phyloP scores from a whole-genome alignment of 2,329 filamentous ascomycete species.

The Pseudogymnoascus sp. region DNA sequence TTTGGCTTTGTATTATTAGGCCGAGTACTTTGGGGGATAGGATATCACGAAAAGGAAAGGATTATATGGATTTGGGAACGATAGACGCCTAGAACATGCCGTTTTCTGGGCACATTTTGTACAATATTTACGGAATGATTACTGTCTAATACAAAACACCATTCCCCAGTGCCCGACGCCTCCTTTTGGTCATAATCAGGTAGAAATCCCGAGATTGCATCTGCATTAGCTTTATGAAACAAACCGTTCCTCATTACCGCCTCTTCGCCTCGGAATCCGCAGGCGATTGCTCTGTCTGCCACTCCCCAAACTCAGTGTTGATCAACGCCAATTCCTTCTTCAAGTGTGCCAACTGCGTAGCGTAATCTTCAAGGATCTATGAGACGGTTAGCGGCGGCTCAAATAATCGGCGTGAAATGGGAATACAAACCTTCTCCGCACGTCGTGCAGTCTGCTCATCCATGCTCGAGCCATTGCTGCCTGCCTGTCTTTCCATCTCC shows the following conservation, averaged over 20 bases:
- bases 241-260: neutral
- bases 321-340: constrained; percentile 54
- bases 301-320: constrained; percentile 44
- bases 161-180: constrained; percentile 3
- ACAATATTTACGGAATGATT: constrained; percentile 9
- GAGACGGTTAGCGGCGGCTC: constrained; percentile 16
- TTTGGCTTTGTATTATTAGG: constrained; percentile 4
- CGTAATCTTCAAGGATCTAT: constrained; percentile 72
- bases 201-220: neutral
- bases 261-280: constrained; percentile 3
- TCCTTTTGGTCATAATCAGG: neutral
- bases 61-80: constrained; percentile 2
- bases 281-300: constrained; percentile 35
- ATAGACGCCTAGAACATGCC: neutral
- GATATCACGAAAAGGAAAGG: constrained; percentile 2
- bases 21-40: neutral
- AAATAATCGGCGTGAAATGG: constrained; percentile 15
- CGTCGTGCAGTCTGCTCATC: constrained; percentile 63
- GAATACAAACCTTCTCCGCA: constrained; percentile 59
- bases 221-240: neutral
- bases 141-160: constrained; percentile 7
- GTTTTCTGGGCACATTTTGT: constrained; percentile 4
- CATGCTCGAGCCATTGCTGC: constrained; percentile 47
- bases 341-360: constrained; percentile 69
- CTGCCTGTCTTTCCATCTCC: constrained; percentile 62